phyloP scores from a whole-genome alignment of 2,329 filamentous ascomycete species.

The Diaporthe sp. region DNA sequence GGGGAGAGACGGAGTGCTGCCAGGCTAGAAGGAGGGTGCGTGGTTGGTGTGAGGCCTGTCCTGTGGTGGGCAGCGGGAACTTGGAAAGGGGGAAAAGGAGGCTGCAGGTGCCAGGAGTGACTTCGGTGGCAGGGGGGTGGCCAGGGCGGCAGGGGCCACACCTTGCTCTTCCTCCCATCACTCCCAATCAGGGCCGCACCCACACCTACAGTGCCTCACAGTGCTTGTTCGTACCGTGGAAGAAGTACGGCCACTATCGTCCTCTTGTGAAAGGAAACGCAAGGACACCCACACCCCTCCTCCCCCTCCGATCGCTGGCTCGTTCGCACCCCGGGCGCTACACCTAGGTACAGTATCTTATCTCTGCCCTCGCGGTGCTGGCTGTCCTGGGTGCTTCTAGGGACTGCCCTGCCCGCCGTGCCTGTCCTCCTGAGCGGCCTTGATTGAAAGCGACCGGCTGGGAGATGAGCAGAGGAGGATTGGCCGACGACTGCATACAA shows the following conservation, averaged over 20 bases:
- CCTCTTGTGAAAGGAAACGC: not conserved
- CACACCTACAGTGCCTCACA: constrained; percentile 16
- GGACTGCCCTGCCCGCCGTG: constrained; percentile 3
- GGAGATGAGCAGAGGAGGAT: constrained; percentile 23
- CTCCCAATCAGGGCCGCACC: constrained; percentile 23
- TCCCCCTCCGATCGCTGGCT: not conserved
- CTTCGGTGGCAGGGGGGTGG: constrained; percentile 25
- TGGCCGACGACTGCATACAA: constrained; percentile 13
- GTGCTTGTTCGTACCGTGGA: not conserved
- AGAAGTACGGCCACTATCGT: not conserved
- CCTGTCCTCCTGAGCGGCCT: not conserved
- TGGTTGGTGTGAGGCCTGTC: constrained; percentile 27
- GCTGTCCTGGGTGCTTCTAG: not conserved
- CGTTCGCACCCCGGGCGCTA: not conserved
- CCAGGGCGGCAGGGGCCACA: constrained; percentile 22
- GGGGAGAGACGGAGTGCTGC: constrained; percentile 7
- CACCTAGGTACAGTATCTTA: not conserved
- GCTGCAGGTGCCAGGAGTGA: constrained; percentile 42
- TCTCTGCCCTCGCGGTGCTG: not conserved
- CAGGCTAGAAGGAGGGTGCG: constrained; percentile 28
- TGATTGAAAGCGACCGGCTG: not conserved
- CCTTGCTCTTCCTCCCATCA: constrained; percentile 13
- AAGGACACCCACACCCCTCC: not conserved
- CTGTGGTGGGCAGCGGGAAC: constrained; percentile 35
- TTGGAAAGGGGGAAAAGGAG: constrained; percentile 43